These are phyloP conservation scores for Nemania abortiva DNA, from an alignment of 2,329 filamentous ascomycete genomes.

Conservation along the genomic window DNA sequence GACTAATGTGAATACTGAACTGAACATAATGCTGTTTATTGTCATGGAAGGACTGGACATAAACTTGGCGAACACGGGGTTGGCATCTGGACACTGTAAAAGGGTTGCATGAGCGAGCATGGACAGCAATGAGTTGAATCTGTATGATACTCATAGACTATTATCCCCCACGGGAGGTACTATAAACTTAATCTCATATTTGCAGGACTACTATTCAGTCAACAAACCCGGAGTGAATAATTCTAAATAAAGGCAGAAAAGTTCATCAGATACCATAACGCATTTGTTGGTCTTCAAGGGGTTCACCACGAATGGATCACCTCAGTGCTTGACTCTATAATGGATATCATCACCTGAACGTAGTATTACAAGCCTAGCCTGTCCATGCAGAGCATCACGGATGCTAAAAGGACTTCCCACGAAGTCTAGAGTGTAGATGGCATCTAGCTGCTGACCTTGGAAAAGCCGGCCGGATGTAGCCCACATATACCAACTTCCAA, in stretches of 20 bases:
- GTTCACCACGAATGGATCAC: constrained; percentile 58
- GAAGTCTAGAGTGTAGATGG: constrained; percentile 53
- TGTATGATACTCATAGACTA: constrained; percentile 18
- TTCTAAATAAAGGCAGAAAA: neutral
- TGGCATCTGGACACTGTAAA: neutral
- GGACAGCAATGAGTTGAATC: constrained; percentile 5
- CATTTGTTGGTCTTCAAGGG: constrained; percentile 60
- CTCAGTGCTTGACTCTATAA: constrained; percentile 99
- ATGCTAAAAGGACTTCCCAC: constrained; percentile 45
- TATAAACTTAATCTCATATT: constrained; percentile 20
- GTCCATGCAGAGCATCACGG: constrained; percentile 37
- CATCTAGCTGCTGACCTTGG: constrained; percentile 42
- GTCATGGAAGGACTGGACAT: constrained; percentile 18
- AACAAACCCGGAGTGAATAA: neutral
- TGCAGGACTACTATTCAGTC: neutral
- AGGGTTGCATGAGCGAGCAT: constrained; percentile 3
- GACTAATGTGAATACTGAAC: constrained; percentile 79
- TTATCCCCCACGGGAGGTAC: constrained; percentile 27
- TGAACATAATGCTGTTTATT: neutral
- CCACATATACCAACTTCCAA: neutral
- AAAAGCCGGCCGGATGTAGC: constrained; percentile 16
- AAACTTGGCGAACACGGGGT: neutral
- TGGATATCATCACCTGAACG: constrained; percentile 89
- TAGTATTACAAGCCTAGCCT: constrained; percentile 23
- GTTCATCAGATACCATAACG: constrained; percentile 64